Evolutionary conservation across 805 yeast genomes (phyloP).

Genomic region (Komagataella phaffii): DNA sequence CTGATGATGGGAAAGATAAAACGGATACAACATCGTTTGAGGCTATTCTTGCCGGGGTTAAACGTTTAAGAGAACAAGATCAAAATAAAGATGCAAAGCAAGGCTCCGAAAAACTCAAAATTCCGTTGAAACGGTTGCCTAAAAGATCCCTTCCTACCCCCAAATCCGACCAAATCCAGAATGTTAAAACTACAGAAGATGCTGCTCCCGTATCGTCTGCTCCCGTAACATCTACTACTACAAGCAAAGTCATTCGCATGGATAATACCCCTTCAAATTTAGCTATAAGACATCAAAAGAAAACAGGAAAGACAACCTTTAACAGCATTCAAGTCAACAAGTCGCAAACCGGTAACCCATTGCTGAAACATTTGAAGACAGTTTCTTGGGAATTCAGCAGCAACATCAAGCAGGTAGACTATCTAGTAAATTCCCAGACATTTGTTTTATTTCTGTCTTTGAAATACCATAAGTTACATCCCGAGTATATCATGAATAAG

Average conservation of each 20-base stretch:
- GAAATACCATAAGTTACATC: conserved; percentile 63
- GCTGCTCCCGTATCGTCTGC: no score
- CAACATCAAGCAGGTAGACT: conserved; percentile 41
- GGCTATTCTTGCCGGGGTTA: conserved; percentile 59
- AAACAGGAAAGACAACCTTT: conserved; percentile 3
- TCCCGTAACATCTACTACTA: background rate
- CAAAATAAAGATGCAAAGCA: conserved; percentile 3
- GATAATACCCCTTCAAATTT: background rate
- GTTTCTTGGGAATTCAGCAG: conserved; percentile 42
- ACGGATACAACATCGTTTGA: conserved; percentile 51
- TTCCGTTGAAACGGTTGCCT: background rate
- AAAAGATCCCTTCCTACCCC: background rate
- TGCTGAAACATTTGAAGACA: conserved; percentile 38
- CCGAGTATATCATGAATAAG: conserved; percentile 57
- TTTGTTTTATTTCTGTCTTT: conserved; percentile 51
- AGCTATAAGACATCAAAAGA: conserved; percentile 3
- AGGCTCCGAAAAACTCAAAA: background rate
- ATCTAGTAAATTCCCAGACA: conserved; percentile 42
- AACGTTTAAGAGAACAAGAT: conserved; percentile 36
- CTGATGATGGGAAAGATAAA: background rate
- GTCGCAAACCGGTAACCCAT: conserved; percentile 63
- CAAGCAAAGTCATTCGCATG: background rate
- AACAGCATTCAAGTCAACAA: conserved; percentile 40
- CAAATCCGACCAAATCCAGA: background rate
- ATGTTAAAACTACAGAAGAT: background rate